A percentile compares a stretch with the other conserved stretches of the same genome.
These are phyloP conservation scores for Cryptosporidium sp. DNA, from an alignment of 169 alveolate species.

Conservation along the genomic window DNA sequence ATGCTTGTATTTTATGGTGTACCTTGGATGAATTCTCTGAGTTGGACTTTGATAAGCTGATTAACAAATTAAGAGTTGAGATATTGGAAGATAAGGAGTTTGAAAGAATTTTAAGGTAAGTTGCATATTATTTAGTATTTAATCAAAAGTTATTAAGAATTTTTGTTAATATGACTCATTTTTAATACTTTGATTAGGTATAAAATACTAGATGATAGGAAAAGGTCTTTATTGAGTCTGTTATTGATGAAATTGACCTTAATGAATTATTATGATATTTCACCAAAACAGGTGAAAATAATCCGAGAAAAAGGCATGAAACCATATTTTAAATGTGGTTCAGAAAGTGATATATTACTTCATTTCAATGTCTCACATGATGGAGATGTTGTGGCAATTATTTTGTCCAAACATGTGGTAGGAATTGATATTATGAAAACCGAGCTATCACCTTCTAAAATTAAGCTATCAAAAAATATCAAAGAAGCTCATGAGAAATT, in stretches of 20 bases:
- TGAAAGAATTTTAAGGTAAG: slow-evolving; percentile 44
- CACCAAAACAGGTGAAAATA: slow-evolving; percentile 31
- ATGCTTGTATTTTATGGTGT: slow-evolving; percentile 54
- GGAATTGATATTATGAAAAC: slow-evolving; percentile 74
- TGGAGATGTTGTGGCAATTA: slow-evolving; percentile 50
- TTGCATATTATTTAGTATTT: background rate
- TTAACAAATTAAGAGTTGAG: background rate
- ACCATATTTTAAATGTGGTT: background rate
- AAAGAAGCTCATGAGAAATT: slow-evolving; percentile 7
- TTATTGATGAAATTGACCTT: slow-evolving; percentile 1
- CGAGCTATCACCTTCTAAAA: slow-evolving; percentile 18
- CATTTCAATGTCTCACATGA: slow-evolving; percentile 72
- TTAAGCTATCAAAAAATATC: background rate
- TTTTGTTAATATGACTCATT: background rate
- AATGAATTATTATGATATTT: slow-evolving; percentile 20
- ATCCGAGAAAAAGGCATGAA: slow-evolving; percentile 24
- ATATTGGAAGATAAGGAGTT: slow-evolving; percentile 19
- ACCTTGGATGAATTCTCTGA: slow-evolving; percentile 1
- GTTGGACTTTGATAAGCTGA: background rate
- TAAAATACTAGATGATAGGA: slow-evolving; percentile 20
- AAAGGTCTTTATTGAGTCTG: slow-evolving; percentile 39
- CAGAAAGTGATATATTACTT: background rate
- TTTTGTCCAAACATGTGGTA: slow-evolving; percentile 31
- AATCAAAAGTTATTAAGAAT: too few relatives aligned
- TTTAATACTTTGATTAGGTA: background rate